phyloP scores from a whole-genome alignment of 192 early-diverging fungal genomes.

The Gorgonomyces haynaldii region DNA sequence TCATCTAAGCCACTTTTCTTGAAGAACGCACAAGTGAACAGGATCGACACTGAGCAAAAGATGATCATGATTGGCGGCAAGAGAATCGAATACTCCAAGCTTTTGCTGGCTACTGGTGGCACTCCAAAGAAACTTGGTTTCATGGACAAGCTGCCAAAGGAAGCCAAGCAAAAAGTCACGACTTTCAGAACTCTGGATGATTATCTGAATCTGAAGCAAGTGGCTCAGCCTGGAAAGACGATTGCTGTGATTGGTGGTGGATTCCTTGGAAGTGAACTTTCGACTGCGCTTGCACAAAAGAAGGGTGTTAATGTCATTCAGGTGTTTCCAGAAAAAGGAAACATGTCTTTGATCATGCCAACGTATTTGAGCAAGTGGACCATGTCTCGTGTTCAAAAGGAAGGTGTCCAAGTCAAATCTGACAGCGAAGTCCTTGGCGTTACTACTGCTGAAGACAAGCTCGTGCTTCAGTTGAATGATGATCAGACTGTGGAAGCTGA shows the following conservation, averaged over 20 bases:
- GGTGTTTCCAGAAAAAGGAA: conserved; percentile 51
- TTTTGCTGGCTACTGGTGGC: conserved; percentile 53
- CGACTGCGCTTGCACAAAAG: conserved; percentile 39
- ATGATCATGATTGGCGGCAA: conserved; percentile 38
- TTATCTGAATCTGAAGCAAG: conserved; percentile 32
- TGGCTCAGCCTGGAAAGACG: conserved; percentile 26
- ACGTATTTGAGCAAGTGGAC: conserved; percentile 54
- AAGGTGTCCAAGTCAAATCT: conserved; percentile 31
- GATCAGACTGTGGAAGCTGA: conserved; percentile 34
- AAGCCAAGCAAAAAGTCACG: conserved; percentile 19
- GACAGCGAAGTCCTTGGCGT: background rate
- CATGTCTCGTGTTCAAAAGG: conserved; percentile 31
- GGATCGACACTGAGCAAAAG: conserved; percentile 38
- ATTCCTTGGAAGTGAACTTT: conserved; percentile 53
- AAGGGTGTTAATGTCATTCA: conserved; percentile 37
- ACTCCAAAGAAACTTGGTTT: conserved; percentile 35
- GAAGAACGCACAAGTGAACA: conserved; percentile 26
- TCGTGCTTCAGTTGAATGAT: conserved; percentile 28
- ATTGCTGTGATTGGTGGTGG: conserved; percentile 53
- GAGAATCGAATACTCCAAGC: conserved; percentile 37
- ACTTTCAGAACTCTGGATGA: conserved; percentile 51
- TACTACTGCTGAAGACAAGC: conserved; percentile 11
- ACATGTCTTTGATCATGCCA: conserved; percentile 48
- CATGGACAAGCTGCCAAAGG: conserved; percentile 11
- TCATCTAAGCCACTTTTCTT: conserved; percentile 30